Base-by-base conservation (phyloP, 441 rosid species). In the Omphalea diandra region DNA sequence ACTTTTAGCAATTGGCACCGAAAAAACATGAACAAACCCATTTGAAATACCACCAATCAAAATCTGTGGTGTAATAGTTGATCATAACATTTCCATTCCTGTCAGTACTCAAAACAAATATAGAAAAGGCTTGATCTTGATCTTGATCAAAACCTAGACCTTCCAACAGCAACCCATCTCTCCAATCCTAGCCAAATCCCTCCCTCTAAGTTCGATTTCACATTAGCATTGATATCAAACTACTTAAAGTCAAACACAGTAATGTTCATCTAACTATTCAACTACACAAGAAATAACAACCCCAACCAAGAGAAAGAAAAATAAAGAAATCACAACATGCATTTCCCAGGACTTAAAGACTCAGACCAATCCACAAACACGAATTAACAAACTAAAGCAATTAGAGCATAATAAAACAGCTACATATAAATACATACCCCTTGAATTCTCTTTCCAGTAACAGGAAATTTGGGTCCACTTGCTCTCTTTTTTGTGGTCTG, bases 401-500 rank as follows among this genome's bases (percentile, higher is more conserved):
- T 6, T 26, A 4, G 17, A 32, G 22, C 22, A 66, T 29, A n/a
- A 22, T 2, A 47, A 35, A 10, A 18, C 10, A 68, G 1, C 47
- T 31, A 64, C 53, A 67, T 2, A 18, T 46, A 50, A 15, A 15
- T 32, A 76, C 86, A 43, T 82, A 91, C 97, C 76, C 95, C 96
- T 71, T 91, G 96, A 59, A 91, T 91, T 61, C 95, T 76, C 85
- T 91, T 91, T 38, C 97, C 96, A 49, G 91, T 88, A 47, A 91
- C 95, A 15, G 97, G 90, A 69, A 94, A 90, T 79, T 86, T 87
- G 3, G 97, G 94, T 3, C 94, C 97, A 68, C 85, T 89, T 22
- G 94, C 94, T 81, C 94, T 88, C 87, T 91, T 91, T 82, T 89
- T 89, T 15, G 97, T 89, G 69, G 83, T 87, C 85, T 89, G 94